Evolutionary conservation across 495 filamentous ascomycete genomes (phyloP).

Genomic region (Aspergillus cavernicola): DNA sequence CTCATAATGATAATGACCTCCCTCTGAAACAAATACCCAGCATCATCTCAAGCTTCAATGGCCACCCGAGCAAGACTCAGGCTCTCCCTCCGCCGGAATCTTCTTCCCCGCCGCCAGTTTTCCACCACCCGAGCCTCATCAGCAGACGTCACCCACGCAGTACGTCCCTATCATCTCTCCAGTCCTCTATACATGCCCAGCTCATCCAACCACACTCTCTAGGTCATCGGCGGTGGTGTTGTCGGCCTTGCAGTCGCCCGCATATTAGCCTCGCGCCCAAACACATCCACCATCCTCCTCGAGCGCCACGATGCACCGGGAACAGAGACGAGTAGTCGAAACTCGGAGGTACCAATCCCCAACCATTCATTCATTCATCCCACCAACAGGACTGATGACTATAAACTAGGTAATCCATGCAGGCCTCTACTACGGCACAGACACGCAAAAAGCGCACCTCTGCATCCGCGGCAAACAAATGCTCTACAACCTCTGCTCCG

Average conservation of each 20-base stretch:
- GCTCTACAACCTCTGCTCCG: conserved; percentile 74
- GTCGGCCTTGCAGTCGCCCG: conserved; percentile 88
- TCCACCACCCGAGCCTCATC: conserved; percentile 29
- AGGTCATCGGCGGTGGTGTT: conserved; percentile 88
- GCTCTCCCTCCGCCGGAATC: conserved; percentile 9
- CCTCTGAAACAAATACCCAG: background rate
- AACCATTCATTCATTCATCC: background rate
- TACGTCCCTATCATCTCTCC: conserved; percentile 28
- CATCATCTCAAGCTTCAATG: background rate
- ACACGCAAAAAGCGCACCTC: conserved; percentile 75
- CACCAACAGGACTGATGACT: background rate
- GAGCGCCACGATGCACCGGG: conserved; percentile 76
- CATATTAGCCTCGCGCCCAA: conserved; percentile 60
- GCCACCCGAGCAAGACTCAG: conserved; percentile 18
- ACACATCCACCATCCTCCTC: conserved; percentile 70
- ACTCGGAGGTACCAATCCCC: conserved; percentile 65
- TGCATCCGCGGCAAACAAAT: conserved; percentile 73
- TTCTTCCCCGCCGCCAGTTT: conserved; percentile 32
- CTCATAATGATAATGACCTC: background rate
- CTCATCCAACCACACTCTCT: conserved; percentile 6
- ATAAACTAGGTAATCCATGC: conserved; percentile 78
- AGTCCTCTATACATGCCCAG: background rate
- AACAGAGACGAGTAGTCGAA: conserved; percentile 87
- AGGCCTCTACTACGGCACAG: conserved; percentile 83
- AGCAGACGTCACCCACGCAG: conserved; percentile 82